Percentiles rank a stretch among this genome's conserved stretches.
These are phyloP conservation scores for Geotrichum citri-aurantii DNA, from an alignment of 1,139 yeast genomes.

Conservation along the genomic window DNA sequence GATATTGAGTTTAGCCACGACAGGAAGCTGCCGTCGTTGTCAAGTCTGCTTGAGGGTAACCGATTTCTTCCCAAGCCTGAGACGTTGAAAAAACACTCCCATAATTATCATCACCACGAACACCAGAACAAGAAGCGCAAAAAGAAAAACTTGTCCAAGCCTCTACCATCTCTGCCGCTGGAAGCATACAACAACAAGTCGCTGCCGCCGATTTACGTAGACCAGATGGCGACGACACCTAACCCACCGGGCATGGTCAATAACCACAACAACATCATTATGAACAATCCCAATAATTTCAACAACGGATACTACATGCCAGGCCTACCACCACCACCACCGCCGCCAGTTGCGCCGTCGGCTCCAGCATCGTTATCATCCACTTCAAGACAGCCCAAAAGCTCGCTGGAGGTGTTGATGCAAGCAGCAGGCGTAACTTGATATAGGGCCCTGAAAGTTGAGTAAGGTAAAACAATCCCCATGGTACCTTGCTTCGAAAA, in stretches of 20 bases:
- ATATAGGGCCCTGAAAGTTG: too few relatives aligned
- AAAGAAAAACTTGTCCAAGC: conserved; percentile 23
- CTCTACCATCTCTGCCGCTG: conserved; percentile 33
- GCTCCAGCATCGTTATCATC: background rate
- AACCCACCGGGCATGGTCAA: background rate
- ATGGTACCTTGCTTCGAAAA: background rate
- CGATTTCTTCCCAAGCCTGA: background rate
- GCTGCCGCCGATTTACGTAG: background rate
- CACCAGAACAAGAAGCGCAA: conserved; percentile 2
- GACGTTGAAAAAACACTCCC: background rate
- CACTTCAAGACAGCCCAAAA: background rate
- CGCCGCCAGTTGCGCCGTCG: conserved; percentile 3
- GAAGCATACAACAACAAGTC: conserved; percentile 19
- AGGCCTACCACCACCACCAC: background rate
- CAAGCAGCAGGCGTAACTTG: conserved; percentile 32
- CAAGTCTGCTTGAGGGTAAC: conserved; percentile 1
- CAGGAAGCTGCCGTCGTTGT: background rate
- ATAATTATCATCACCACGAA: background rate
- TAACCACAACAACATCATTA: background rate
- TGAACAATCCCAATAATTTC: background rate
- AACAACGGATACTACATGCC: background rate
- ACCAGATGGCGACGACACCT: background rate
- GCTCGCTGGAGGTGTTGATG: conserved; percentile 28
- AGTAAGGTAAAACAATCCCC: background rate
- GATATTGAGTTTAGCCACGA: background rate